A percentile compares a stretch with the other conserved stretches of the same genome.
These are phyloP conservation scores for Lippia alba DNA, from an alignment of 305 asterid species.

Conservation along the genomic window DNA sequence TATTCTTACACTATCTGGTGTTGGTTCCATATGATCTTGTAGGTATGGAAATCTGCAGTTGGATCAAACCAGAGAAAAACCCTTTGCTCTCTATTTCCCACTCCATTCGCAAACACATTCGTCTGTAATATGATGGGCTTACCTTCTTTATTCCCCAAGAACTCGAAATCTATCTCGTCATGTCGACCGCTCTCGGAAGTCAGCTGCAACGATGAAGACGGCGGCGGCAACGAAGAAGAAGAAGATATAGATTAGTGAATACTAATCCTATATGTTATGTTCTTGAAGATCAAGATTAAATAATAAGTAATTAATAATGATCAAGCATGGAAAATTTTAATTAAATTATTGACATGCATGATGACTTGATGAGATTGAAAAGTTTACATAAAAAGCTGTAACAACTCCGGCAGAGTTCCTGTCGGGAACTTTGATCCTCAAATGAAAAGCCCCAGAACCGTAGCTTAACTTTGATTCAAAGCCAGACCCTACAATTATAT, in stretches of 20 bases:
- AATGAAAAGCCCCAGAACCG: slow-evolving; percentile 71
- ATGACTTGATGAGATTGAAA: background rate
- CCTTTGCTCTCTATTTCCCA: slow-evolving; percentile 69
- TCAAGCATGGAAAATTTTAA: no score
- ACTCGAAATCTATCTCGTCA: slow-evolving; percentile 79
- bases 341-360: no score
- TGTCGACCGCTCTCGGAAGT: slow-evolving; percentile 43
- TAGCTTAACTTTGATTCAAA: slow-evolving; percentile 65
- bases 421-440: slow-evolving; percentile 67
- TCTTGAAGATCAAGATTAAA: background rate
- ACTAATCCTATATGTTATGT: background rate
- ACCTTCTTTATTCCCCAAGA: slow-evolving; percentile 72
- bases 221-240: background rate
- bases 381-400: slow-evolving; percentile 65
- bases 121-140: slow-evolving; percentile 62
- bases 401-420: slow-evolving; percentile 74
- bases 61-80: slow-evolving; percentile 73
- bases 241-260: background rate
- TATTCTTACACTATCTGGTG: slow-evolving; percentile 65
- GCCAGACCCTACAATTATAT: slow-evolving; percentile 59
- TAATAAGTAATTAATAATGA: background rate
- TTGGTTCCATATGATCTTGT: slow-evolving; percentile 69
- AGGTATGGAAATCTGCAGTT: slow-evolving; percentile 60
- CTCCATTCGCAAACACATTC: slow-evolving; percentile 57
- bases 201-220: slow-evolving; percentile 47